Base-by-base conservation (phyloP, 2,329 filamentous ascomycete species). In the Camillea tinctor region DNA sequence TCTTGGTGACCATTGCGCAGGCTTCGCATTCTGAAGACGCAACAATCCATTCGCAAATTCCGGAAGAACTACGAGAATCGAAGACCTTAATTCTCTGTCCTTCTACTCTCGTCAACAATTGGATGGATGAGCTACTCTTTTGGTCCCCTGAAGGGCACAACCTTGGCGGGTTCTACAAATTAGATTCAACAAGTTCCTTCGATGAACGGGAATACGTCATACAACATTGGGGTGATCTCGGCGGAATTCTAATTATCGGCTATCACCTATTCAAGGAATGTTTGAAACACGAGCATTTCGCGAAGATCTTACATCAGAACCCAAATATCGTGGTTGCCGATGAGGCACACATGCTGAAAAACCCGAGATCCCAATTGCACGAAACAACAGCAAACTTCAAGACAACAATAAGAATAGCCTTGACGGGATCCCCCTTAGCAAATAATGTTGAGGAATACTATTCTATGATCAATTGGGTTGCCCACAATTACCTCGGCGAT, bases 371-470 rank as follows among this genome's bases (percentile, higher is more conserved):
- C 0, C 74, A 79, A 20, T 76, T 88, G 36, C 79, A 86, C 50
- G 64, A 74, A 44, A 80, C 84, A 5, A 84, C 88, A 20, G 77
- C 77, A 1, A 73, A 77, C 11, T 89, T 97, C 70, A 80, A 73
- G 61, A 90, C 92, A 0, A 84, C 79, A 57, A 88, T 83, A 61
- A 87, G 93, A 11, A 90, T 97, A 64, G 93, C 92, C 5, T 79
- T 97, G 62, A 96, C 93, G 0, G 93, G 93, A 0, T 94, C 93
- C 0, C 93, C 93, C 0, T 79, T 97, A 55, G 88, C 91, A 4
- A 97, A 97, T 70, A 90, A 92, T 55, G 86, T 97, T 0, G 79
- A 84, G 24, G 93, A 97, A 68, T 96, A 96, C 70, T 92, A 88
- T 70, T 79, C 87, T n/a, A 91, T 96, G 85, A 89, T 97, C 60